Base-by-base conservation (phyloP, 2,329 filamentous ascomycete species). In the Stagonosporopsis rhizophila region DNA sequence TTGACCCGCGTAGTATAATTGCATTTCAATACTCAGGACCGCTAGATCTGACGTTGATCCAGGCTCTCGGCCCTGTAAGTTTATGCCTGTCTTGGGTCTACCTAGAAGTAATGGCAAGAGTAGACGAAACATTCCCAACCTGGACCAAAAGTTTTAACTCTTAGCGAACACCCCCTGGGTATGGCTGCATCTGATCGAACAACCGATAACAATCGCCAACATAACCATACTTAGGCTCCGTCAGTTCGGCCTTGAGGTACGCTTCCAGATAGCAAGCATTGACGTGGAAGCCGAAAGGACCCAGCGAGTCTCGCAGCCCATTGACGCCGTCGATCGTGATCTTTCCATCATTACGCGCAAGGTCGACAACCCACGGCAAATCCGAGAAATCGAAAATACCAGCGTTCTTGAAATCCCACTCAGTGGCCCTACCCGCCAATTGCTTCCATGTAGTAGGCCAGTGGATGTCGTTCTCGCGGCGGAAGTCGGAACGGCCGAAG, bases 401-500 rank as follows among this genome's bases (percentile, higher is more conserved):
- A 0, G 59, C 57, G 28, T 65, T 28, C 2, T 57, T n/a, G 27
- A 70, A 52, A 25, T 70, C 66, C 40, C 60, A 70, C 39, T 73
- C 69, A 0, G 63, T 64, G 1, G 58, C 58, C 1, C 40, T 51
- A 8, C 69, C 67, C 0, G 35, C 52, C 19, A 72, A 58, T 2
- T 62, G 45, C 3, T 42, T 30, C 65, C 65, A 70, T 23, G 92
- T 95, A 48, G 88, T 86, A 64, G 88, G 89, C 67, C 86, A 87
- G 70, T 97, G 90, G 78, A 97, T 92, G 77, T 95, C 96, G 77
- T 98, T 96, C 76, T 93, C 94, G 83, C 94, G 97, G 5, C 89
- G 88, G 77, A 96, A 97, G 78, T 96, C 96, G 72, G 91, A 44
- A 35, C 61, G 65, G 28, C 70, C 68, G 40, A 73, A 66, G 66